phyloP scores from a whole-genome alignment of 805 yeast species.

The Yarrowia alimentaria region DNA sequence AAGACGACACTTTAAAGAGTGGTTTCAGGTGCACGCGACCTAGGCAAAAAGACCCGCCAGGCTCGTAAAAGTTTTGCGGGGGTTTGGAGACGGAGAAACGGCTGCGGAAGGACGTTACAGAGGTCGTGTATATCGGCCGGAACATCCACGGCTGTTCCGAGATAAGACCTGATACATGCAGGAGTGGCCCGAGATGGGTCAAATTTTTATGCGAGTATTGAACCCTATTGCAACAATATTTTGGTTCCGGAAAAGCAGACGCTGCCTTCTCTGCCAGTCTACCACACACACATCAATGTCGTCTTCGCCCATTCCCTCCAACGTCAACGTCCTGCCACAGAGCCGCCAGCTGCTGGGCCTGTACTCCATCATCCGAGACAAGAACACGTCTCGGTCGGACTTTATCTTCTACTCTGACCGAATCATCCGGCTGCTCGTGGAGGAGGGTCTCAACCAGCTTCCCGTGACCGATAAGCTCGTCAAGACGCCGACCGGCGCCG shows the following conservation, averaged over 20 bases:
- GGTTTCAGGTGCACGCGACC: conserved; percentile 20
- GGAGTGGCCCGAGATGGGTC: conserved; percentile 25
- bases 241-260: conserved; percentile 19
- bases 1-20: conserved; percentile 17
- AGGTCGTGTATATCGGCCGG: not conserved
- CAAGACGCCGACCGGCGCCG: conserved; percentile 68
- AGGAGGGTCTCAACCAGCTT: conserved; percentile 89
- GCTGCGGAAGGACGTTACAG: too few relatives aligned
- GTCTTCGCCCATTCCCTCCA: conserved; percentile 38
- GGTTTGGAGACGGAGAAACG: too few relatives aligned
- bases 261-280: not conserved
- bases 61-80: too few relatives aligned
- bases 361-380: conserved; percentile 74
- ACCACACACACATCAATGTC: conserved; percentile 15
- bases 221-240: conserved; percentile 19
- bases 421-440: conserved; percentile 88
- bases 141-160: conserved; percentile 18
- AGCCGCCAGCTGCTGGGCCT: conserved; percentile 87
- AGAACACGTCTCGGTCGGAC: conserved; percentile 77
- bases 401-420: conserved; percentile 94
- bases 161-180: conserved; percentile 24
- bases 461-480: conserved; percentile 75
- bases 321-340: conserved; percentile 74
- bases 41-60: not conserved
- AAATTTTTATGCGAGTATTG: conserved; percentile 25